Conservation (phyloP, 2,329 filamentous ascomycete species). For the Nectriaceae sp. region DNA sequence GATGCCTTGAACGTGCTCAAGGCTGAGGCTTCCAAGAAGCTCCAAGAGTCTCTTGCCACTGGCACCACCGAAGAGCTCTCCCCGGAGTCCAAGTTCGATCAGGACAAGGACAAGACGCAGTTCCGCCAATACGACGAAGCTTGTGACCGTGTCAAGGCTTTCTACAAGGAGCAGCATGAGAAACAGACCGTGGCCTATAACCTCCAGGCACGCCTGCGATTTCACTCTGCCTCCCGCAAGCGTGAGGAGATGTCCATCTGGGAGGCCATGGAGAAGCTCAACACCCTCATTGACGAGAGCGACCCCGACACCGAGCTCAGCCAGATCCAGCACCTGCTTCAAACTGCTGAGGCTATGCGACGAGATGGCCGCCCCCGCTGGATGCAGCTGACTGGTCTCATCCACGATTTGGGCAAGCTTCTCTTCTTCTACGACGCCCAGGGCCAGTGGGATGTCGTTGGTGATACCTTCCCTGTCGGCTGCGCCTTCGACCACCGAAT, state of each 20-base stretch:
- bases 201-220: constrained; percentile 67
- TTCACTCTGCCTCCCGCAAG: constrained; percentile 58
- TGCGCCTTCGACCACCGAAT: constrained; percentile 74
- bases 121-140: constrained; percentile 85
- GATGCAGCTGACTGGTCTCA: constrained; percentile 78
- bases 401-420: constrained; percentile 80
- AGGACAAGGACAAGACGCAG: constrained; percentile 76
- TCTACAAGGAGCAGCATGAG: constrained; percentile 74
- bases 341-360: constrained; percentile 86
- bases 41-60: background rate
- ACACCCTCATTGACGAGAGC: constrained; percentile 86
- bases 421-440: constrained; percentile 80
- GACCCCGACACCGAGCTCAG: constrained; percentile 86
- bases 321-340: constrained; percentile 88
- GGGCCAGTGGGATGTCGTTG: constrained; percentile 93
- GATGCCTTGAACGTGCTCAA: constrained; percentile 58
- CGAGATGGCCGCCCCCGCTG: constrained; percentile 80
- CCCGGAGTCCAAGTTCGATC: constrained; percentile 67
- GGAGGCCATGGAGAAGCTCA: constrained; percentile 91
- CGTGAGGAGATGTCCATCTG: constrained; percentile 79
- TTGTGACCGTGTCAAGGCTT: constrained; percentile 81
- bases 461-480: constrained; percentile 80
- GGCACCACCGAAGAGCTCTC: background rate
- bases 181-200: constrained; percentile 84
- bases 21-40: constrained; percentile 34